Evolutionary conservation across 23 red algal genomes (phyloP).

Genomic region (Chondrus crispus): DNA sequence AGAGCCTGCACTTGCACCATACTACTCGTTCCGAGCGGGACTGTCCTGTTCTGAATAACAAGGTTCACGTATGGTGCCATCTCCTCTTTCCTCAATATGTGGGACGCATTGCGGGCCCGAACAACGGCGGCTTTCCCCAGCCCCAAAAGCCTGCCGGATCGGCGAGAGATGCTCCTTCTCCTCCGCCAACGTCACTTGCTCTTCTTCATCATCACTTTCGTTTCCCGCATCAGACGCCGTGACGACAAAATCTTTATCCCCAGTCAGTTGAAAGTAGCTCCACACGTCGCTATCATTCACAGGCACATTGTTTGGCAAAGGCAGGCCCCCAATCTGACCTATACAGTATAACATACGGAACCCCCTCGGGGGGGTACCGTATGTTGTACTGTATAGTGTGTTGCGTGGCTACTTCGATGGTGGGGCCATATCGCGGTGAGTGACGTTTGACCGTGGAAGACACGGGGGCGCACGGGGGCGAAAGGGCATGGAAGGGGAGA

Average conservation of each 20-base stretch:
- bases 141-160: conserved; percentile 41
- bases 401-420: too few relatives aligned
- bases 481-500: too few relatives aligned
- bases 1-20: conserved; percentile 59
- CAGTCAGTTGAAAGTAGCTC: conserved; percentile 56
- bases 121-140: conserved; percentile 37
- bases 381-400: too few relatives aligned
- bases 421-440: too few relatives aligned
- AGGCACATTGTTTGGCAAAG: conserved; percentile 66
- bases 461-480: too few relatives aligned
- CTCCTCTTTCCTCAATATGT: conserved; percentile 36
- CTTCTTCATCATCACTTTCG: conserved; percentile 25
- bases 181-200: background rate
- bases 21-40: conserved; percentile 21
- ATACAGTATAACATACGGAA: too few relatives aligned
- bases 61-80: conserved; percentile 53
- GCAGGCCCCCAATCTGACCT: too few relatives aligned
- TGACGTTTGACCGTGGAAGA: too few relatives aligned
- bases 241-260: background rate
- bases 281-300: conserved; percentile 80
- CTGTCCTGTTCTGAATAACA: conserved; percentile 11
- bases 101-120: conserved; percentile 23
- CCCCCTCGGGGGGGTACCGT: too few relatives aligned
- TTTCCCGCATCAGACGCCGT: background rate
- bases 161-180: conserved; percentile 34